Evolutionary conservation across 768 basidiomycete species (phyloP).

Genomic region (Mycena polygramma): DNA sequence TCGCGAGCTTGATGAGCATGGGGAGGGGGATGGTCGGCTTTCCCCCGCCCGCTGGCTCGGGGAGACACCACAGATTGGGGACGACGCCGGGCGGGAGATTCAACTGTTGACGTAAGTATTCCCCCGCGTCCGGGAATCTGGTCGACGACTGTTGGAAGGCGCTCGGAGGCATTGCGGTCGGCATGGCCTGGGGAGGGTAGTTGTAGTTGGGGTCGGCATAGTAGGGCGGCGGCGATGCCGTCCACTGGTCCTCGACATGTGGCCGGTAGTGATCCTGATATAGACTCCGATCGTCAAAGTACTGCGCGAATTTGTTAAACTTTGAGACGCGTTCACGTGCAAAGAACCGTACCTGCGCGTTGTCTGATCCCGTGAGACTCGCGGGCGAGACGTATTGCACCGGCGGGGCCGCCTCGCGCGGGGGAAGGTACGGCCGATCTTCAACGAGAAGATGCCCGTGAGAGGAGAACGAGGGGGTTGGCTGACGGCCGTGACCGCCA

Average conservation of each 20-base stretch:
- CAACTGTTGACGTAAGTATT: constrained; percentile 59
- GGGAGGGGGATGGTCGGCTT: constrained; percentile 52
- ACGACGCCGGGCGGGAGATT: constrained; percentile 45
- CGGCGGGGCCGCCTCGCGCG: constrained; percentile 11
- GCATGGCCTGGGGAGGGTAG: not conserved
- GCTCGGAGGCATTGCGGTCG: constrained; percentile 28
- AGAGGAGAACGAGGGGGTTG: constrained; percentile 4
- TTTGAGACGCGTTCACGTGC: constrained; percentile 20
- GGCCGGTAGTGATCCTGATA: constrained; percentile 6
- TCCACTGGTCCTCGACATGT: constrained; percentile 18
- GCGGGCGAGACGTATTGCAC: constrained; percentile 14
- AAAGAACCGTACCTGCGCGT: constrained; percentile 10
- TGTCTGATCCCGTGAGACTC: not conserved
- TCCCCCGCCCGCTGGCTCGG: constrained; percentile 54
- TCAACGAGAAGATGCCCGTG: constrained; percentile 11
- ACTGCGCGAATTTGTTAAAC: not conserved
- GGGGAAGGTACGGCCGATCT: constrained; percentile 20
- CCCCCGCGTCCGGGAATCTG: constrained; percentile 53
- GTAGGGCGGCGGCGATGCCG: constrained; percentile 16
- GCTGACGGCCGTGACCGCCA: not conserved
- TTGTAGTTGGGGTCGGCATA: not conserved
- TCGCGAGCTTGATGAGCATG: constrained; percentile 69
- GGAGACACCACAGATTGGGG: constrained; percentile 54
- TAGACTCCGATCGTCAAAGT: not conserved
- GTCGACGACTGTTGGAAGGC: constrained; percentile 13